These are phyloP conservation scores for Vicia faba DNA, from an alignment of 306 rosid species.

Conservation along the genomic window DNA sequence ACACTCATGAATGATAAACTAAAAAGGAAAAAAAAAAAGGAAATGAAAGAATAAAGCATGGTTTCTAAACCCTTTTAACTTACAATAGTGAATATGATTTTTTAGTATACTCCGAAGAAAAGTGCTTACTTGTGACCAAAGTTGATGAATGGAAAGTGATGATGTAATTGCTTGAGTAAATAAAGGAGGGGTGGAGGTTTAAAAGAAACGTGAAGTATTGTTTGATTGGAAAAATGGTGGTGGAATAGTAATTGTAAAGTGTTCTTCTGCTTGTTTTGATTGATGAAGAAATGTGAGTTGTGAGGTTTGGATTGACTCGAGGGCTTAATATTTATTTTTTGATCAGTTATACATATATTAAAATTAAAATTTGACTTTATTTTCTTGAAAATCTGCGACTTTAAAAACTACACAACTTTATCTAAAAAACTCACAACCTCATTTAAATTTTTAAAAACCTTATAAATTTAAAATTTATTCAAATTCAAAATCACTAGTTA, in stretches of 20 bases:
- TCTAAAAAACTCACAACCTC: no score
- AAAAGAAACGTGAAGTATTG: slow-evolving; percentile 35
- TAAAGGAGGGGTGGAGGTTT: slow-evolving; percentile 48
- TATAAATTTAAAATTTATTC: no score
- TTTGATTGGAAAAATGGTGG: slow-evolving; percentile 77
- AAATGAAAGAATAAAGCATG: no score
- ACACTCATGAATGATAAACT: no score
- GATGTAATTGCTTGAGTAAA: slow-evolving; percentile 32
- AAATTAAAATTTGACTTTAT: no score
- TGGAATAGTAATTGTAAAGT: slow-evolving; percentile 63
- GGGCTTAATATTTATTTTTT: slow-evolving; percentile 57
- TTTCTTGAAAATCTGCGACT: no score
- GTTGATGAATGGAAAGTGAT: not conserved
- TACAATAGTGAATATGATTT: not conserved
- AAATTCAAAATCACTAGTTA: no score
- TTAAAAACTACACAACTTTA: no score
- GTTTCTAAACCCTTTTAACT: no score
- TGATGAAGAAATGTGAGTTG: slow-evolving; percentile 24
- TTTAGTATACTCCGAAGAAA: not conserved
- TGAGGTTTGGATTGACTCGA: slow-evolving; percentile 85
- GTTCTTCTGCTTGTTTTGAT: slow-evolving; percentile 44
- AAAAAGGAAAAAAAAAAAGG: no score
- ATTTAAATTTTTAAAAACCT: no score
- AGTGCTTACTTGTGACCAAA: not conserved
- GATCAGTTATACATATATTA: no score